A percentile compares a stretch with the other conserved stretches of the same genome.
These are phyloP conservation scores for Pseudogymnoascus destructans DNA, from an alignment of 2,329 filamentous ascomycete genomes.

Conservation along the genomic window DNA sequence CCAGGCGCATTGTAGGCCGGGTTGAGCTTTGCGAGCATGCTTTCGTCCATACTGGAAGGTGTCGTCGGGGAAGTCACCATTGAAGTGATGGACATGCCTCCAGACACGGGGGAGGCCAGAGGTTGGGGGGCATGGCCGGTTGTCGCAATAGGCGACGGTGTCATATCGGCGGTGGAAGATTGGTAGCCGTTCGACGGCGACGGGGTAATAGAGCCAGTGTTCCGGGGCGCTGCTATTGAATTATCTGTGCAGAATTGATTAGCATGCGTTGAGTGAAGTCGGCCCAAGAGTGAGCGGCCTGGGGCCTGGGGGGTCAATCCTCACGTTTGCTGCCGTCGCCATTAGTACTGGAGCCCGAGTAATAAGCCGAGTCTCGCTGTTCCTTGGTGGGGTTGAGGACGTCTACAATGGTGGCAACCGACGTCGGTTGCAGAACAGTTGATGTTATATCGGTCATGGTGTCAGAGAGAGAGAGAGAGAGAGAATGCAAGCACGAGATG, in stretches of 20 bases:
- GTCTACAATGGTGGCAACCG: constrained; percentile 34
- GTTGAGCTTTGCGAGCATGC: constrained; percentile 17
- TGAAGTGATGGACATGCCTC: constrained; percentile 52
- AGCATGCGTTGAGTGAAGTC: constrained; percentile 4
- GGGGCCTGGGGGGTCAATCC: constrained; percentile 16
- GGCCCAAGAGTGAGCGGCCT: constrained; percentile 4
- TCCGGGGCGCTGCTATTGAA: constrained; percentile 30
- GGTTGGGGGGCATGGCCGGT: constrained; percentile 35
- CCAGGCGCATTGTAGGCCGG: constrained; percentile 18
- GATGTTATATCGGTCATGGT: neutral
- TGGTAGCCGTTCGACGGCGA: constrained; percentile 37
- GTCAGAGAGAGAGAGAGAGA: neutral
- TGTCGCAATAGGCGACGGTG: constrained; percentile 43
- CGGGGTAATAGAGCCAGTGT: constrained; percentile 28
- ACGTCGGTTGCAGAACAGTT: constrained; percentile 16
- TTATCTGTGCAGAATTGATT: constrained; percentile 10
- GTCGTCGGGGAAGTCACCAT: constrained; percentile 47
- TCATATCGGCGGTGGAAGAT: constrained; percentile 42
- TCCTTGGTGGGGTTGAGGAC: constrained; percentile 39
- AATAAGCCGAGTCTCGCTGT: constrained; percentile 40
- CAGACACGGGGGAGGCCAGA: constrained; percentile 39
- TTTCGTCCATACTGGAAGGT: constrained; percentile 26
- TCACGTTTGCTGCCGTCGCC: constrained; percentile 38
- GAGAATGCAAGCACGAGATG: neutral
- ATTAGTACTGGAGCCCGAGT: constrained; percentile 29